Percentiles rank a stretch among this genome's conserved stretches.
Evolutionary conservation across 2,329 filamentous ascomycete genomes (phyloP).

Genomic region (Cladophialophora yegresii): DNA sequence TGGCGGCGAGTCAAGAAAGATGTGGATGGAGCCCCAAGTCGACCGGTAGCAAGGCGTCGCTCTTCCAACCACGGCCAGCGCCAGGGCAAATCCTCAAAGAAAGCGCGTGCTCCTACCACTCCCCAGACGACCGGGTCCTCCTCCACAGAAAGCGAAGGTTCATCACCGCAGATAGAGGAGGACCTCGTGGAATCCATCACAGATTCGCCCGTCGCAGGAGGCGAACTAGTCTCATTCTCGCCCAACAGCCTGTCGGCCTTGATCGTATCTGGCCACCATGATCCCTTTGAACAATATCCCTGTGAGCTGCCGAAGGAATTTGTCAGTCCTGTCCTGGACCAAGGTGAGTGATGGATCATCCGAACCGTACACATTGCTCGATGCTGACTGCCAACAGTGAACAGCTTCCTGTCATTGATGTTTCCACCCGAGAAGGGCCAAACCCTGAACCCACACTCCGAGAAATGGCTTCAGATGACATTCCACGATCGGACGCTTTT

Average conservation of each 20-base stretch:
- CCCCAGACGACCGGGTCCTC: conserved; percentile 13
- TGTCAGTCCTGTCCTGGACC: conserved; percentile 26
- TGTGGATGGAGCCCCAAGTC: conserved; percentile 8
- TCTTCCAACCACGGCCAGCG: conserved; percentile 11
- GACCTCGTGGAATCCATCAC: not conserved
- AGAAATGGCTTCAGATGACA: conserved; percentile 27
- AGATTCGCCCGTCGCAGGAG: conserved; percentile 1
- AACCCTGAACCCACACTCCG: conserved; percentile 18
- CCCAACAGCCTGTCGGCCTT: conserved; percentile 17
- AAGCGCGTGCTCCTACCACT: conserved; percentile 15
- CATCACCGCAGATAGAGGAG: conserved; percentile 23
- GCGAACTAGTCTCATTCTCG: conserved; percentile 4
- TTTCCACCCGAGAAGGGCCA: conserved; percentile 28
- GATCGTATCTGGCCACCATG: conserved; percentile 23
- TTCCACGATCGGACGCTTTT: conserved; percentile 31
- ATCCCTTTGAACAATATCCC: conserved; percentile 28
- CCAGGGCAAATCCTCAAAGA: conserved; percentile 8
- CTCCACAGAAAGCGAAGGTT: conserved; percentile 20
- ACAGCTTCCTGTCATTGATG: conserved; percentile 25
- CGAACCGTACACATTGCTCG: not conserved
- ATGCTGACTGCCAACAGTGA: conserved; percentile 11
- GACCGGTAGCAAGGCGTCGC: conserved; percentile 12
- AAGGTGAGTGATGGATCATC: conserved; percentile 18
- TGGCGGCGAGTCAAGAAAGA: conserved; percentile 36
- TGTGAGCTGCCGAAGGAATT: conserved; percentile 29